Percentiles rank a stretch among this genome's conserved stretches.
These are phyloP conservation scores for Ramaria sp. DNA, from an alignment of 768 basidiomycete species.

Conservation along the genomic window DNA sequence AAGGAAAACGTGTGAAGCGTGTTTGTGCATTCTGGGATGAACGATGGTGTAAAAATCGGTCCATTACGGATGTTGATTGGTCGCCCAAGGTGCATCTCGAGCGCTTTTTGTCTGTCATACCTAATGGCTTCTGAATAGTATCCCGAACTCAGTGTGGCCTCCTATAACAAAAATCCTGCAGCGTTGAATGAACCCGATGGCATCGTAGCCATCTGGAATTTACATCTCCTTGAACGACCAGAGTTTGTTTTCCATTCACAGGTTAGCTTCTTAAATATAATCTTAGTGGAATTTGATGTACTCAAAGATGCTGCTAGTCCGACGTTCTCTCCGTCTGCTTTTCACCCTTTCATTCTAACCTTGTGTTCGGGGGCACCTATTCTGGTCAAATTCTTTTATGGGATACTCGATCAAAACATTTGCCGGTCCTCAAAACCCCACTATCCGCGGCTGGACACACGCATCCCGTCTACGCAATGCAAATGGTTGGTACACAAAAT, in stretches of 20 bases:
- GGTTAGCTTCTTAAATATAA: conserved; percentile 33
- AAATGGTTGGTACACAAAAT: conserved; percentile 97
- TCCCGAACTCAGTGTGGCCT: conserved; percentile 88
- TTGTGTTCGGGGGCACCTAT: conserved; percentile 97
- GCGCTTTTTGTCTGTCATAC: not conserved
- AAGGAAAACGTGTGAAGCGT: conserved; percentile 83
- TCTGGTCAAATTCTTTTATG: conserved; percentile 96
- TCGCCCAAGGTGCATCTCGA: conserved; percentile 71
- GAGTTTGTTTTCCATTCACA: conserved; percentile 99
- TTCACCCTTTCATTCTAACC: conserved; percentile 95
- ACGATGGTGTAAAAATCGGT: conserved; percentile 82
- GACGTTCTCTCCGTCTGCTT: conserved; percentile 96
- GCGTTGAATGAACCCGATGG: conserved; percentile 95
- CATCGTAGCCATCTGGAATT: conserved; percentile 94
- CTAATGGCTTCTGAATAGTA: conserved; percentile 41
- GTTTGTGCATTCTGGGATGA: conserved; percentile 94
- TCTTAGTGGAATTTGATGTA: not conserved
- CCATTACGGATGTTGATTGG: conserved; percentile 96
- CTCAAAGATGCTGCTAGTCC: conserved; percentile 48
- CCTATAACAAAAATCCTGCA: conserved; percentile 95
- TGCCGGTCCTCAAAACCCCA: conserved; percentile 94
- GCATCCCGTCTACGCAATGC: conserved; percentile 97
- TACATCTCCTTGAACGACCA: conserved; percentile 88
- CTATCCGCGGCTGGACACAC: conserved; percentile 94
- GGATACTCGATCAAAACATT: conserved; percentile 95